Conservation (phyloP, 495 filamentous ascomycete species). For the Aspergillus taichungensis region DNA sequence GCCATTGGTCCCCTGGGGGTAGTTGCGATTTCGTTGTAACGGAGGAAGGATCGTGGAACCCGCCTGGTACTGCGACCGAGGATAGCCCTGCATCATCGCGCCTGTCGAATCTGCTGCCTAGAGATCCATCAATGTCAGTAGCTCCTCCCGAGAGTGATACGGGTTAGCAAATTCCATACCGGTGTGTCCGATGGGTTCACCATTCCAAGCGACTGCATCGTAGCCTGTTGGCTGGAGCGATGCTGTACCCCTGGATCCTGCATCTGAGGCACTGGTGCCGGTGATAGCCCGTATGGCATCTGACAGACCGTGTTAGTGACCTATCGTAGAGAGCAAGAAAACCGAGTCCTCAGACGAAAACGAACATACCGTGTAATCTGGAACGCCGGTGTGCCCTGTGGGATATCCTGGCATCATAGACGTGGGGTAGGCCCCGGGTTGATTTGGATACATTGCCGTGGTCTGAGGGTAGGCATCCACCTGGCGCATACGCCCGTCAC, state of each 20-base stretch:
- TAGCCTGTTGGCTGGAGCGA: constrained; percentile 31
- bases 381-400: constrained; percentile 28
- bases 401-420: constrained; percentile 31
- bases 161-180: constrained; percentile 28
- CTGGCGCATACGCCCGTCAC: constrained; percentile 32
- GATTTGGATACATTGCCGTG: constrained; percentile 29
- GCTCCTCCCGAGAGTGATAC: constrained; percentile 15
- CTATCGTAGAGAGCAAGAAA: constrained; percentile 5
- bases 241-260: constrained; percentile 29
- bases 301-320: constrained; percentile 14
- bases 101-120: constrained; percentile 35
- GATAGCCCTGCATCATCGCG: constrained; percentile 36
- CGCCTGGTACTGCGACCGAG: constrained; percentile 26
- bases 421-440: constrained; percentile 29
- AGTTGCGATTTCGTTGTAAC: constrained; percentile 29
- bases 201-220: constrained; percentile 33
- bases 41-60: constrained; percentile 32
- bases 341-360: constrained; percentile 6
- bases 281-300: constrained; percentile 29
- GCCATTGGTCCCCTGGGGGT: constrained; percentile 25
- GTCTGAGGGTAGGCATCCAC: constrained; percentile 35
- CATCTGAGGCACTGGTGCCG: constrained; percentile 29
- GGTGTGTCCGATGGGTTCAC: constrained; percentile 36
- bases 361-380: constrained; percentile 37
- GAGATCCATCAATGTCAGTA: constrained; percentile 22